These are phyloP conservation scores for Priceomyces melissophilus DNA, from an alignment of 805 yeast species.

Conservation along the genomic window DNA sequence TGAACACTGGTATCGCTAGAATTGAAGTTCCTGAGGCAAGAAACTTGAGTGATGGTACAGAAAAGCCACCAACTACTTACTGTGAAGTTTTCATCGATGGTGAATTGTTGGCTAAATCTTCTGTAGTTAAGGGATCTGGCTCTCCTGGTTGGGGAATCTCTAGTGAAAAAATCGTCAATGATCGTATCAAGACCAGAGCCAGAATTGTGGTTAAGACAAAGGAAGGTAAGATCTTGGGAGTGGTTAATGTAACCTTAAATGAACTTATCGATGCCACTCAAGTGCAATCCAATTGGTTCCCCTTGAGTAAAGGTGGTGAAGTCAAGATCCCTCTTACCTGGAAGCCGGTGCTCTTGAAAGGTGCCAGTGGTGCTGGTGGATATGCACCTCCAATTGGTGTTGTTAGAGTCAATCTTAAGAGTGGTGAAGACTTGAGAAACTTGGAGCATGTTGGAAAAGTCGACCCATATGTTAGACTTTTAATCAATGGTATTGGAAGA, in stretches of 20 bases:
- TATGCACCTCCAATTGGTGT: constrained; percentile 96
- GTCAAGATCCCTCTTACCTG: constrained; percentile 67
- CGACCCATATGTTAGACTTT: constrained; percentile 84
- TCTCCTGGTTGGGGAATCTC: constrained; percentile 64
- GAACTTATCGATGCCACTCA: constrained; percentile 75
- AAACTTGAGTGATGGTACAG: constrained; percentile 36
- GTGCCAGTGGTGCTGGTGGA: constrained; percentile 69
- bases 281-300: constrained; percentile 76
- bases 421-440: constrained; percentile 74
- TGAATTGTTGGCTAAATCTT: constrained; percentile 55
- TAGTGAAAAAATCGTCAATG: constrained; percentile 65
- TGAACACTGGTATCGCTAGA: constrained; percentile 87
- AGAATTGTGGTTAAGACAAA: constrained; percentile 65
- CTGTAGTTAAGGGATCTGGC: constrained; percentile 55
- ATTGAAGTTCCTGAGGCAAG: constrained; percentile 65
- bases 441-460: constrained; percentile 85
- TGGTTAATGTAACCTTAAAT: constrained; percentile 52
- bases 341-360: constrained; percentile 78
- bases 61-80: constrained; percentile 53
- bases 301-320: constrained; percentile 72
- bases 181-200: constrained; percentile 68
- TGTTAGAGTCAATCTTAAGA: constrained; percentile 65
- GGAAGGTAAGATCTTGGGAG: constrained; percentile 54
- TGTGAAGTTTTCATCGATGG: constrained; percentile 71
- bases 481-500: constrained; percentile 71